Evolutionary conservation across 306 rosid genomes (phyloP), one percentile per base, ranked within the genome.

Genomic region (Mimosa bimucronata): DNA sequence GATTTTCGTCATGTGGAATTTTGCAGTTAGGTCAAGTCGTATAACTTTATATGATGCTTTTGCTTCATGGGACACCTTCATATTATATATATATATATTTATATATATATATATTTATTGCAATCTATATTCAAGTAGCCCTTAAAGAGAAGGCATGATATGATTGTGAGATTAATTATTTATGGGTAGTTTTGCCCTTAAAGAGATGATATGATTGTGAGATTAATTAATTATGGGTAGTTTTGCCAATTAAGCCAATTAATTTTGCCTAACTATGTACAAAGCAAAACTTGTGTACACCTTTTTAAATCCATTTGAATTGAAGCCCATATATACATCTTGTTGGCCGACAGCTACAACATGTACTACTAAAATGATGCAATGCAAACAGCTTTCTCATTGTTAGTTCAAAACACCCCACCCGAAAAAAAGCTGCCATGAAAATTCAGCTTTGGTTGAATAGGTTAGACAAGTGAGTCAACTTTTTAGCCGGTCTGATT

Each of bases 11-110:
- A 34, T 34, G 38, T 34, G 38, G 38, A 34, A 34, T 66, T 55
- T 66, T 73, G 60, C 23, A 23, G 79, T 84, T 78, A 84, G 77
- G 48, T 1, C 23, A 62, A 29, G 9, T 31, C 13, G 5, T 16
- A 29, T 64, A 28, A 2, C 53, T 48, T 15, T 14, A 10, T 57
- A 46, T 53, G 60, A 5, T 66, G 50, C 67, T 77, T 78, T 18
- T 66, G 45, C 26, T 30, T 64, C 19, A 62, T 62, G 50, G 18
- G 23, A 45, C 50, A 13, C n/a, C 10, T 29, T 41, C 74, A 23
- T 30, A 13, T 42, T 69, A 53, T n/a, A 53, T 53, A 25, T 11
- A 6, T n/a, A n/a, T n/a, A n/a, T n/a, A n/a, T n/a, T n/a, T n/a
- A n/a, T n/a, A n/a, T n/a, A n/a, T n/a, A n/a, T n/a, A n/a, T n/a